Percentiles rank a stretch among this genome's conserved stretches.
These are phyloP conservation scores for Davidsoniella neocaledoniae DNA, from an alignment of 2,329 filamentous ascomycete genomes.

Conservation along the genomic window DNA sequence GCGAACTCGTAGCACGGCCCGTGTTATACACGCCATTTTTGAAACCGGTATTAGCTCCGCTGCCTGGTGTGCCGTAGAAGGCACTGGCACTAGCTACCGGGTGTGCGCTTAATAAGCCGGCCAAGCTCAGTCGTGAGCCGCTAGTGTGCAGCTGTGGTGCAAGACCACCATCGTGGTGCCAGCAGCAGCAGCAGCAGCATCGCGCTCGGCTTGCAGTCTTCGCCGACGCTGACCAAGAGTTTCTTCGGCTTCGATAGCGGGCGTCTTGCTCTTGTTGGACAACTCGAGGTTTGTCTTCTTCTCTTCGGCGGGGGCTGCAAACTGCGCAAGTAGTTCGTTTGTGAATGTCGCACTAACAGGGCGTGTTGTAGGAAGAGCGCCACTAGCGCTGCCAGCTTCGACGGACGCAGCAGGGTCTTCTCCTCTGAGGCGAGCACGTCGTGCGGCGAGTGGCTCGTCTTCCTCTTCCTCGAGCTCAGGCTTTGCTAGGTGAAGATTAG, in stretches of 20 bases:
- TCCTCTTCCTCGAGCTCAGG: conserved; percentile 38
- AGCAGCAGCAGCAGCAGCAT: conserved; percentile 44
- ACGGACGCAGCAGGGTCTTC: conserved; percentile 15
- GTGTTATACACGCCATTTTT: conserved; percentile 38
- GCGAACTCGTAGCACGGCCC: conserved; percentile 22
- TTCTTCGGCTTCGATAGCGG: conserved; percentile 46
- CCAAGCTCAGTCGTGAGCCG: conserved; percentile 32
- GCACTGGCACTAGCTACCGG: conserved; percentile 20
- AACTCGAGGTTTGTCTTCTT: conserved; percentile 23
- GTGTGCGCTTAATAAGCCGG: conserved; percentile 36
- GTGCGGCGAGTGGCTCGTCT: conserved; percentile 19
- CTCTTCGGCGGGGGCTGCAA: conserved; percentile 21
- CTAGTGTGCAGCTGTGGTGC: conserved; percentile 14
- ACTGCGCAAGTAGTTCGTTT: conserved; percentile 48
- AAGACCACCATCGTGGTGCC: conserved; percentile 20
- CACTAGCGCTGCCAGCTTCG: background rate
- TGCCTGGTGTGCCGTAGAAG: conserved; percentile 16
- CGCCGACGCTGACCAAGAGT: conserved; percentile 63
- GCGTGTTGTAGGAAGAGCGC: conserved; percentile 32
- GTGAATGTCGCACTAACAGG: conserved; percentile 52
- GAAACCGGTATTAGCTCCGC: conserved; percentile 25
- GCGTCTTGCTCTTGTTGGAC: conserved; percentile 4
- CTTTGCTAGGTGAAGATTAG: conserved; percentile 14
- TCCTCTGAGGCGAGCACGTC: conserved; percentile 7
- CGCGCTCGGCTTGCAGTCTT: conserved; percentile 52